phyloP scores from a whole-genome alignment of 2,329 filamentous ascomycete species.

The Cadophora malorum region DNA sequence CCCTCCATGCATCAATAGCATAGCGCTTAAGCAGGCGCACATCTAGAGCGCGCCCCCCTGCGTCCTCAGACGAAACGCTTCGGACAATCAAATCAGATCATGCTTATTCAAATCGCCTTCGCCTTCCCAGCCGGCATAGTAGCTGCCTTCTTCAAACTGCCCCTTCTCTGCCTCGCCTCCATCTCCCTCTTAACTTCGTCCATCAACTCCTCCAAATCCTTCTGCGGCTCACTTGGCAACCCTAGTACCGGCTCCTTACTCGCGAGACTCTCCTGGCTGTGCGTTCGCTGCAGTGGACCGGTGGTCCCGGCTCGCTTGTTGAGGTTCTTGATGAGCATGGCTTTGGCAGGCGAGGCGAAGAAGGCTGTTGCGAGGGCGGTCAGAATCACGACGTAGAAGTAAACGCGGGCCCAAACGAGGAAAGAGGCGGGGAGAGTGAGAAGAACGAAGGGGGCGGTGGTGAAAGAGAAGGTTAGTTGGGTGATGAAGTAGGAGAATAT shows the following conservation, averaged over 20 bases:
- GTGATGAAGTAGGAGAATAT: conserved; percentile 75
- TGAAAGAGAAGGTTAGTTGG: conserved; percentile 84
- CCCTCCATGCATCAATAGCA: not conserved
- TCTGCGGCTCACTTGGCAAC: conserved; percentile 75
- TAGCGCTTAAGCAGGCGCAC: conserved; percentile 3
- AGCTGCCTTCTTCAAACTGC: conserved; percentile 25
- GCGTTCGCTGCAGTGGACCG: conserved; percentile 51
- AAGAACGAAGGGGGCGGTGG: conserved; percentile 83
- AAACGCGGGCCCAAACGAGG: conserved; percentile 81
- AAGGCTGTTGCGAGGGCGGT: conserved; percentile 70
- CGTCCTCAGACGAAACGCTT: not conserved
- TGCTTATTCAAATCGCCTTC: conserved; percentile 22
- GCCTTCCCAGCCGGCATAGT: conserved; percentile 25
- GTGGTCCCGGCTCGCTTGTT: conserved; percentile 61
- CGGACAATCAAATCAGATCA: not conserved
- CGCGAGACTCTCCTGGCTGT: conserved; percentile 63
- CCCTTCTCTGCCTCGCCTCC: conserved; percentile 43
- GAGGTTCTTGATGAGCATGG: conserved; percentile 59
- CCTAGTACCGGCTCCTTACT: conserved; percentile 72
- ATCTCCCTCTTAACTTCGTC: conserved; percentile 59
- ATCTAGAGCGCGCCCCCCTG: not conserved
- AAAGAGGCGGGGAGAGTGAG: conserved; percentile 75
- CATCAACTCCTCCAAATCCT: conserved; percentile 70
- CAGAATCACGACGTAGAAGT: conserved; percentile 83
- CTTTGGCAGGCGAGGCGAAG: conserved; percentile 81